phyloP scores from a whole-genome alignment of 495 filamentous ascomycete genomes.

The Aspergillus campestris region DNA sequence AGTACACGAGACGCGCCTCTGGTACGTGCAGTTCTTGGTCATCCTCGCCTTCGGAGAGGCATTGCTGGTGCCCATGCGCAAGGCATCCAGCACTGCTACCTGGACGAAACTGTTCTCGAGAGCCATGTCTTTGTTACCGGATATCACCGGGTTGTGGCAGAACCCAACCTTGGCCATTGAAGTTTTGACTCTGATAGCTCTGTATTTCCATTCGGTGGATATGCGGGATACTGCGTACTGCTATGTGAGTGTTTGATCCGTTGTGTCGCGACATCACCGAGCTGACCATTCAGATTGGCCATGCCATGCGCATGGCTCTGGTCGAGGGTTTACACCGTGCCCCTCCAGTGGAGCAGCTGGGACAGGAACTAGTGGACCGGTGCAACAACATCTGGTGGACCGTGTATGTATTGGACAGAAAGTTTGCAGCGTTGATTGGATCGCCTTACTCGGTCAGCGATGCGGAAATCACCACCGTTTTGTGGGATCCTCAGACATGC shows the following conservation, averaged over 20 bases:
- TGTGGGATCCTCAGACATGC: constrained; percentile 15
- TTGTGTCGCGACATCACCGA: not conserved
- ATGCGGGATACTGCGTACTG: constrained; percentile 23
- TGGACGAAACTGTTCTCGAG: constrained; percentile 20
- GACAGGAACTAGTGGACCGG: constrained; percentile 15
- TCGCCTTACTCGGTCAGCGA: constrained; percentile 19
- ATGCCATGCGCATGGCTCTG: constrained; percentile 26
- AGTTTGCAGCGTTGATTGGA: constrained; percentile 21
- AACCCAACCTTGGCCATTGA: constrained; percentile 22
- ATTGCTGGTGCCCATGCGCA: constrained; percentile 16
- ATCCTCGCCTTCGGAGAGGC: constrained; percentile 28
- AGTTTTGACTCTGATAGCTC: constrained; percentile 18
- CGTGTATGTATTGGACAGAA: constrained; percentile 24
- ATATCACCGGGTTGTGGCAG: constrained; percentile 21
- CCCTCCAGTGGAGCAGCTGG: constrained; percentile 17
- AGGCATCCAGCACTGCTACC: constrained; percentile 7
- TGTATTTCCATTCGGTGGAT: constrained; percentile 28
- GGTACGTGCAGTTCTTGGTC: constrained; percentile 26
- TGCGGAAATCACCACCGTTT: constrained; percentile 19
- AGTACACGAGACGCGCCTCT: constrained; percentile 17
- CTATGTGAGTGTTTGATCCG: constrained; percentile 14
- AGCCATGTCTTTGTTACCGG: constrained; percentile 26
- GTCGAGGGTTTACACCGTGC: constrained; percentile 23
- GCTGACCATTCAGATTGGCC: constrained; percentile 18
- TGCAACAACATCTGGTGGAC: constrained; percentile 26